Percentiles rank a stretch among this genome's conserved stretches.
These are phyloP conservation scores for Salix koriyanagi DNA, from an alignment of 345 rosid genomes.

Conservation along the genomic window DNA sequence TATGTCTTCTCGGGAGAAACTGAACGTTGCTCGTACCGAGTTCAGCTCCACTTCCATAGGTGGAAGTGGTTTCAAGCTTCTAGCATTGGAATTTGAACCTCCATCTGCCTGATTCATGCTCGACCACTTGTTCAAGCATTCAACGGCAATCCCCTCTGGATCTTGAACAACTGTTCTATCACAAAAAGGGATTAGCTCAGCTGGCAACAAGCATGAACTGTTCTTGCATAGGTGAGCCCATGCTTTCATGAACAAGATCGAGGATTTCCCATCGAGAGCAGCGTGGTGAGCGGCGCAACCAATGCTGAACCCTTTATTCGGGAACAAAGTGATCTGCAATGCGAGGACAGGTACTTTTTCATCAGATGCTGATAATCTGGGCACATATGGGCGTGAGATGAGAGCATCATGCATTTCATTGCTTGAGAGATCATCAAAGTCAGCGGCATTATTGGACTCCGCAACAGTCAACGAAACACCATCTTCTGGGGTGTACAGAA, in stretches of 20 bases:
- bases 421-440: conserved; percentile 3
- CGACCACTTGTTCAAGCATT: background rate
- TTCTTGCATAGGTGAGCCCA: conserved; percentile 16
- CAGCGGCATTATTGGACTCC: background rate
- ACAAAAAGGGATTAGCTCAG: background rate
- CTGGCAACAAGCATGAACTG: background rate
- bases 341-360: conserved; percentile 2
- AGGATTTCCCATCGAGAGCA: conserved; percentile 13
- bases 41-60: background rate
- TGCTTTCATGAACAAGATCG: conserved; percentile 4
- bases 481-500: conserved; percentile 8
- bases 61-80: background rate
- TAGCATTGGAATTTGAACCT: background rate
- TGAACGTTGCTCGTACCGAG: conserved; percentile 26
- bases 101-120: background rate
- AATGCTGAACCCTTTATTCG: conserved; percentile 12
- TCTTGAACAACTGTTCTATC: background rate
- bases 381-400: background rate
- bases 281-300: conserved; percentile 18
- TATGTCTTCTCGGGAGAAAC: conserved; percentile 23
- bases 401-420: background rate
- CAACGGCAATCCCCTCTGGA: background rate
- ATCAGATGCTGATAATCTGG: conserved; percentile 8
- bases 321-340: conserved; percentile 15
- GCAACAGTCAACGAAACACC: conserved; percentile 17